These are phyloP conservation scores for Ganoderma sinense DNA, from an alignment of 1,284 basidiomycete genomes.

Conservation along the genomic window DNA sequence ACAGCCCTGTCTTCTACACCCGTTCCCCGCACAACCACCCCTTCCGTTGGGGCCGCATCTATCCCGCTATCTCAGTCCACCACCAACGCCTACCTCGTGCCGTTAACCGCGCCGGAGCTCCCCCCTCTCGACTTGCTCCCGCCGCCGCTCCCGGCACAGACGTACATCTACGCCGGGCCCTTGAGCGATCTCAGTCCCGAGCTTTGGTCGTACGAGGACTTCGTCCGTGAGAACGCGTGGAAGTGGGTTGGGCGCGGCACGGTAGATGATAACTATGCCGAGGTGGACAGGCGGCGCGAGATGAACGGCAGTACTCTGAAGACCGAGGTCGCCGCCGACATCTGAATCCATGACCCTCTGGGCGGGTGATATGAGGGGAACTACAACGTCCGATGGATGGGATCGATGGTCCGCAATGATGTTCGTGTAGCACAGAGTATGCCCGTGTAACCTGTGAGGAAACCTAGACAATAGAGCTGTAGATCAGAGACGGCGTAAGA, in stretches of 20 bases:
- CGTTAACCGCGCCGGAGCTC: constrained; percentile 49
- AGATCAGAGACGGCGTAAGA: background rate
- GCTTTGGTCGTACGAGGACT: constrained; percentile 82
- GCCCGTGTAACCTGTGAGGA: background rate
- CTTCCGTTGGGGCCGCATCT: constrained; percentile 47
- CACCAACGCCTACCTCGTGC: constrained; percentile 44
- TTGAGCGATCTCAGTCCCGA: constrained; percentile 56
- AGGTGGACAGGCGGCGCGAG: constrained; percentile 51
- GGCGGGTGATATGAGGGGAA: background rate
- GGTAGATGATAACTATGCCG: constrained; percentile 47
- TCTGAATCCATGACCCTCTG: background rate
- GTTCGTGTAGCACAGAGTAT: background rate
- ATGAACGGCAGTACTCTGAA: constrained; percentile 38
- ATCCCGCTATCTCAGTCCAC: constrained; percentile 30
- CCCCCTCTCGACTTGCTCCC: constrained; percentile 46
- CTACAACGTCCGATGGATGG: background rate
- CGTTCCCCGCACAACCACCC: constrained; percentile 36
- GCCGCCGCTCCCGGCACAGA: constrained; percentile 56
- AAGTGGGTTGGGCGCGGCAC: constrained; percentile 67
- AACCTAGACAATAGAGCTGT: background rate
- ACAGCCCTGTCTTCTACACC: constrained; percentile 36
- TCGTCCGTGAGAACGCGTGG: constrained; percentile 72
- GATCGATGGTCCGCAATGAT: background rate
- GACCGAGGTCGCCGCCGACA: constrained; percentile 20
- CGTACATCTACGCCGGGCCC: constrained; percentile 74